Conservation (phyloP, 805 yeast genomes). For the Candida argentea region DNA sequence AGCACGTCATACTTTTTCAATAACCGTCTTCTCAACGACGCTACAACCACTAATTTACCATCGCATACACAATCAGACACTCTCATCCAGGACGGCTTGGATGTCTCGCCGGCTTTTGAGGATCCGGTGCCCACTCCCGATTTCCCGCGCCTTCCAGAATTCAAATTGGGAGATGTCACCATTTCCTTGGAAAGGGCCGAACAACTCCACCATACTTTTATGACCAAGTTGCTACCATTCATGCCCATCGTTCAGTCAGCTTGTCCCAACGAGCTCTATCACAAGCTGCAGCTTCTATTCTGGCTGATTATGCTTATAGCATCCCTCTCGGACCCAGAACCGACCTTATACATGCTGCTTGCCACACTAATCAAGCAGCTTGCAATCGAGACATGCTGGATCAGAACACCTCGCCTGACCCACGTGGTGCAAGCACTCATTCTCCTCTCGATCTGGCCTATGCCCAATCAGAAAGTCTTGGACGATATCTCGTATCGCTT, state of each 20-base stretch:
- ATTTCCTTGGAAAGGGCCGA: constrained; percentile 59
- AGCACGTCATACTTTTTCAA: constrained; percentile 3
- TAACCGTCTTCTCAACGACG: constrained; percentile 2
- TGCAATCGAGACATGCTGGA: constrained; percentile 90
- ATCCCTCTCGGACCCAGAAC: constrained; percentile 78
- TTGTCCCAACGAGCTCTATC: constrained; percentile 65
- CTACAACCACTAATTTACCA: constrained; percentile 5
- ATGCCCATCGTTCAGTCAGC: constrained; percentile 69
- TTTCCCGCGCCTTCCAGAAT: constrained; percentile 38
- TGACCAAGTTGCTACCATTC: constrained; percentile 58
- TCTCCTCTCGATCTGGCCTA: constrained; percentile 83
- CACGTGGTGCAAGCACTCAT: constrained; percentile 86
- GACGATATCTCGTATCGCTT: constrained; percentile 90
- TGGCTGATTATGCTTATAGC: constrained; percentile 91
- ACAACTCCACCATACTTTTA: constrained; percentile 61
- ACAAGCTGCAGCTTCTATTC: constrained; percentile 74
- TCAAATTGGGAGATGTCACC: constrained; percentile 65
- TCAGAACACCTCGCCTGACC: constrained; percentile 85
- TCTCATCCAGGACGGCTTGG: constrained; percentile 15
- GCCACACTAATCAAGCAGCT: constrained; percentile 74
- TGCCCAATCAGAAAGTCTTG: constrained; percentile 84
- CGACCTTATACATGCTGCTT: constrained; percentile 63
- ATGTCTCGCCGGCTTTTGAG: constrained; percentile 17
- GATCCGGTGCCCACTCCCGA: constrained; percentile 4
- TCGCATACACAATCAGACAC: constrained; percentile 9